A percentile compares a stretch with the other conserved stretches of the same genome.
These are phyloP conservation scores for Penicillium riverlandense DNA, from an alignment of 495 filamentous ascomycete species.

Conservation along the genomic window DNA sequence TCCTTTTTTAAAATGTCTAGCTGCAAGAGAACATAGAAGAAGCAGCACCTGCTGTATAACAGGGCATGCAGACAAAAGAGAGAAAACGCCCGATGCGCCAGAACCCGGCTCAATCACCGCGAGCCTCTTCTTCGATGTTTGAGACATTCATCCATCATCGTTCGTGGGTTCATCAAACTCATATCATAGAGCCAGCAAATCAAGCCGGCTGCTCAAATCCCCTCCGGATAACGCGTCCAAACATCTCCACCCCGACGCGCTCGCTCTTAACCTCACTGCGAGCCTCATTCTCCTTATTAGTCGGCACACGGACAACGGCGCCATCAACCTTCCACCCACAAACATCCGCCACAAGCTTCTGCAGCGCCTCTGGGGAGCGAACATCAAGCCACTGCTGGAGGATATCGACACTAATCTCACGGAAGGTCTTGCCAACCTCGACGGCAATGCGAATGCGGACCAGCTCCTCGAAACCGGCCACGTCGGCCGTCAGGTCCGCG, in stretches of 20 bases:
- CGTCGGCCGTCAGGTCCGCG: slow-evolving; percentile 89
- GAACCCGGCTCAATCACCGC: slow-evolving; percentile 22
- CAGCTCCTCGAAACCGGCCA: slow-evolving; percentile 92
- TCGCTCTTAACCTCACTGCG: slow-evolving; percentile 94
- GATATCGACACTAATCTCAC: slow-evolving; percentile 67
- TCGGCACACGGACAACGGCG: slow-evolving; percentile 64
- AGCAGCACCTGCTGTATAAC: no score
- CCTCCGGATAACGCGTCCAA: slow-evolving; percentile 81
- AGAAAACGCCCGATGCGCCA: slow-evolving; percentile 26
- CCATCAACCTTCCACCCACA: slow-evolving; percentile 80
- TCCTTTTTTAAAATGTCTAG: no score
- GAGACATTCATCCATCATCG: slow-evolving; percentile 16
- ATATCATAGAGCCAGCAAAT: slow-evolving; percentile 16
- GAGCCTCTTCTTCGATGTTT: slow-evolving; percentile 24
- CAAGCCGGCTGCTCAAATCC: slow-evolving; percentile 86
- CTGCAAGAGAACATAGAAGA: no score
- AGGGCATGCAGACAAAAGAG: background rate
- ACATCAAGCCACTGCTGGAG: slow-evolving; percentile 87
- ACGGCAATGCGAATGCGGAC: slow-evolving; percentile 88
- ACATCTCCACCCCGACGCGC: slow-evolving; percentile 68
- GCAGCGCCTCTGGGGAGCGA: slow-evolving; percentile 57
- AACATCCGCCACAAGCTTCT: slow-evolving; percentile 73
- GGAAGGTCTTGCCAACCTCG: slow-evolving; percentile 79
- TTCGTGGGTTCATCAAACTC: slow-evolving; percentile 25
- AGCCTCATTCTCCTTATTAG: slow-evolving; percentile 97